A percentile compares a stretch with the other conserved stretches of the same genome.
These are phyloP conservation scores for Penicillium palitans DNA, from an alignment of 2,329 filamentous ascomycete genomes.

Conservation along the genomic window DNA sequence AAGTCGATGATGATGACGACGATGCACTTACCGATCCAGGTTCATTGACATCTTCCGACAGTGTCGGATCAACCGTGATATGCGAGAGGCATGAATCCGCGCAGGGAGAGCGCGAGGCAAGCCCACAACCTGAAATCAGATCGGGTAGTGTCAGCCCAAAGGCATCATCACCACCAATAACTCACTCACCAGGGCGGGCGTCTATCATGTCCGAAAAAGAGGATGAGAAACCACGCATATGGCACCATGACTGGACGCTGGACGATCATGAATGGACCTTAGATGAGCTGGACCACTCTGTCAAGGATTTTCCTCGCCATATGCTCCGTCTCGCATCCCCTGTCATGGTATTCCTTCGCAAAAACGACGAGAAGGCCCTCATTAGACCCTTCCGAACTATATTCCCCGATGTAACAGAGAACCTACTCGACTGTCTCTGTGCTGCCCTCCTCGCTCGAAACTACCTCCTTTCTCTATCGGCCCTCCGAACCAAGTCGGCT, in stretches of 20 bases:
- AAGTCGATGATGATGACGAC: slow-evolving; percentile 22
- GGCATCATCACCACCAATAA: slow-evolving; percentile 17
- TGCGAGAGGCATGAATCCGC: slow-evolving; percentile 25
- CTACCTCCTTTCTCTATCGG: slow-evolving; percentile 37
- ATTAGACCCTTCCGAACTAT: slow-evolving; percentile 39
- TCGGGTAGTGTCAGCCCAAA: slow-evolving; percentile 26
- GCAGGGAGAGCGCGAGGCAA: slow-evolving; percentile 18
- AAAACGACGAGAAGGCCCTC: slow-evolving; percentile 39
- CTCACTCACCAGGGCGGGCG: slow-evolving; percentile 18
- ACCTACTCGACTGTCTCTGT: slow-evolving; percentile 39
- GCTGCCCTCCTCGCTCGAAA: slow-evolving; percentile 41
- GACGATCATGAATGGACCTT: slow-evolving; percentile 45
- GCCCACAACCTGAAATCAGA: slow-evolving; percentile 23
- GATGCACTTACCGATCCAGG: slow-evolving; percentile 28
- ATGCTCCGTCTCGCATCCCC: slow-evolving; percentile 42
- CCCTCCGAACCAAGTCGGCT: slow-evolving; percentile 24
- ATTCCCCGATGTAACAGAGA: slow-evolving; percentile 37
- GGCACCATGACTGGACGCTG: slow-evolving; percentile 42
- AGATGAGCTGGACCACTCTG: slow-evolving; percentile 40
- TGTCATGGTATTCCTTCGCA: slow-evolving; percentile 41
- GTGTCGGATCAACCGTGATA: slow-evolving; percentile 28
- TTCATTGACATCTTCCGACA: slow-evolving; percentile 31
- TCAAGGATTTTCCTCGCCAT: slow-evolving; percentile 38
- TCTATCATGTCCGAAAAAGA: slow-evolving; percentile 32
- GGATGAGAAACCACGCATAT: slow-evolving; percentile 30